Evolutionary conservation across 768 basidiomycete species (phyloP).

Genomic region (Dentipellis fragilis): DNA sequence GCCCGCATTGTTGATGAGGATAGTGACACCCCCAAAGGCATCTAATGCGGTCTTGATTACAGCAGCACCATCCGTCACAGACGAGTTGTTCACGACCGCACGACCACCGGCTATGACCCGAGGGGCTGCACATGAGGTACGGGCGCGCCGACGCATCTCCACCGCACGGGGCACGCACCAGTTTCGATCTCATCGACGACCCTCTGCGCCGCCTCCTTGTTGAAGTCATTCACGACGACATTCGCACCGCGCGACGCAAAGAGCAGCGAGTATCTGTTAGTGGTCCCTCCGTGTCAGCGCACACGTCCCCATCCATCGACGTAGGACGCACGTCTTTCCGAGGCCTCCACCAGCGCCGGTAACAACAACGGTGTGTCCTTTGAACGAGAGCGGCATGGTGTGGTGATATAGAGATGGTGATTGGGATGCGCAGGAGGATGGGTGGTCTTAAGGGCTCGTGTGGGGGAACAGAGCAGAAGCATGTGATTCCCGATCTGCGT

Average conservation of each 20-base stretch:
- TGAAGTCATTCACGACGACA: slow-evolving; percentile 94
- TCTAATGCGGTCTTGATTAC: slow-evolving; percentile 83
- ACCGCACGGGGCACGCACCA: slow-evolving; percentile 37
- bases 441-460: too few species aligned
- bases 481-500: too few species aligned
- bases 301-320: not conserved
- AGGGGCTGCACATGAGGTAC: not conserved
- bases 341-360: slow-evolving; percentile 96
- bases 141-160: not conserved
- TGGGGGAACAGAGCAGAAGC: too few species aligned
- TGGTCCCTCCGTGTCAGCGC: not conserved
- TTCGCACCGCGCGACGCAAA: slow-evolving; percentile 92
- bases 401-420: not conserved
- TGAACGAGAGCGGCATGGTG: slow-evolving; percentile 59
- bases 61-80: slow-evolving; percentile 76
- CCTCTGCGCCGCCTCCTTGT: slow-evolving; percentile 76
- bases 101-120: slow-evolving; percentile 65
- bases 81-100: slow-evolving; percentile 80
- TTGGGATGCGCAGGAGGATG: too few species aligned
- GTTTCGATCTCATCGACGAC: slow-evolving; percentile 83
- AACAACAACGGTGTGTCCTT: slow-evolving; percentile 84
- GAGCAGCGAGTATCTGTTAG: slow-evolving; percentile 70
- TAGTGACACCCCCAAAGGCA: slow-evolving; percentile 74
- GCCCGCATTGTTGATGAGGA: slow-evolving; percentile 94
- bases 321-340: slow-evolving; percentile 73